Percentiles rank a stretch among this genome's conserved stretches.
Conservation (phyloP, 306 rosid genomes). For the Quercus glauca region DNA sequence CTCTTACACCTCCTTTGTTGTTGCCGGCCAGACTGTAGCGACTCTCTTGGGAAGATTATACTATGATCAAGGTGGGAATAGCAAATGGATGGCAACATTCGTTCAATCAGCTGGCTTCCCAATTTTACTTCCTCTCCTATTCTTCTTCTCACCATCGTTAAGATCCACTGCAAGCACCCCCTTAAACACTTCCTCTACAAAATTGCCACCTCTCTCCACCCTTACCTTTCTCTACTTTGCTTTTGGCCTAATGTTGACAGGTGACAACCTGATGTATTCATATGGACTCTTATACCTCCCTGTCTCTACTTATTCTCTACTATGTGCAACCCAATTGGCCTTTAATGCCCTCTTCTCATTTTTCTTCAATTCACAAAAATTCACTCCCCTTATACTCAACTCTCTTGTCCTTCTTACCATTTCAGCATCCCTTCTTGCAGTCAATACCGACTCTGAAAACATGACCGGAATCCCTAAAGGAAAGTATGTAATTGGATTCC, state of each 20-base stretch:
- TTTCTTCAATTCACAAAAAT: conserved; percentile 53
- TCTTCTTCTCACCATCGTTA: conserved; percentile 14
- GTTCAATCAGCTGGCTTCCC: conserved; percentile 76
- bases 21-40: conserved; percentile 55
- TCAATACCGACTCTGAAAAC: conserved; percentile 40
- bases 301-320: conserved; percentile 56
- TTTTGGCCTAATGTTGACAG: conserved; percentile 41
- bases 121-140: conserved; percentile 41
- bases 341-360: conserved; percentile 57
- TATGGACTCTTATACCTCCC: conserved; percentile 61
- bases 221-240: conserved; percentile 28
- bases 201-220: conserved; percentile 16
- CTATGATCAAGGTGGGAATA: conserved; percentile 61
- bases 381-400: conserved; percentile 50
- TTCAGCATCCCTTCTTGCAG: conserved; percentile 52
- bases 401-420: conserved; percentile 52
- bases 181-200: conserved; percentile 17
- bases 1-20: conserved; percentile 37
- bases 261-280: conserved; percentile 52
- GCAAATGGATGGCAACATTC: conserved; percentile 70
- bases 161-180: conserved; percentile 5
- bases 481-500: conserved; percentile 40
- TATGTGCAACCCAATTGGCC: conserved; percentile 63
- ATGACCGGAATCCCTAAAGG: conserved; percentile 9
- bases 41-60: conserved; percentile 55